Evolutionary conservation across 129 eudicot genomes (phyloP).

Genomic region (Gnaphalium uliginosum): DNA sequence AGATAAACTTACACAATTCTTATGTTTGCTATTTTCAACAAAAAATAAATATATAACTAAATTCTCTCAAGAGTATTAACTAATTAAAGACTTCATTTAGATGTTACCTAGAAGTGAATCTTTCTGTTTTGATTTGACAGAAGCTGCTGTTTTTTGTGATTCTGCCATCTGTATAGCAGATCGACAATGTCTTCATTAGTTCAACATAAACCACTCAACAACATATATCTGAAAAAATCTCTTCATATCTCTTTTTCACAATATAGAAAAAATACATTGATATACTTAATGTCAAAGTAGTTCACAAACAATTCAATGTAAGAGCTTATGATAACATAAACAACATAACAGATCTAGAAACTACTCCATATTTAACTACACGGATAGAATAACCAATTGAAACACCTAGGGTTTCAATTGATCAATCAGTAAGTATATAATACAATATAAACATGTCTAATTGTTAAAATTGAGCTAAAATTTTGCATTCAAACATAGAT

Average conservation of each 20-base stretch:
- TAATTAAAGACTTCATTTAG: constrained; percentile 8
- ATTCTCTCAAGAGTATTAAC: neutral
- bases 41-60: neutral
- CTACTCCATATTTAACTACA: too few species aligned
- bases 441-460: neutral
- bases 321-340: neutral
- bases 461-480: too few species aligned
- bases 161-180: constrained; percentile 60
- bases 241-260: too few species aligned
- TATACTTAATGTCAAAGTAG: too few species aligned
- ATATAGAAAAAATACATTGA: neutral
- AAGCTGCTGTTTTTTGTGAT: constrained; percentile 47
- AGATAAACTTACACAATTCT: constrained; percentile 13
- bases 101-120: constrained; percentile 57
- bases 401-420: neutral
- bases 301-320: constrained; percentile 4
- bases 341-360: neutral
- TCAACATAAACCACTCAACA: neutral
- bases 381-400: neutral
- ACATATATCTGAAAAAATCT: too few species aligned
- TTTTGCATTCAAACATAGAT: too few species aligned
- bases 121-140: constrained; percentile 48
- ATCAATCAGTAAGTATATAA: neutral
- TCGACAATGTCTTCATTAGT: neutral
- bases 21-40: neutral